Evolutionary conservation across 768 basidiomycete species (phyloP), one percentile per base, ranked within the genome.

Genomic region (Phylloporus arenicola): DNA sequence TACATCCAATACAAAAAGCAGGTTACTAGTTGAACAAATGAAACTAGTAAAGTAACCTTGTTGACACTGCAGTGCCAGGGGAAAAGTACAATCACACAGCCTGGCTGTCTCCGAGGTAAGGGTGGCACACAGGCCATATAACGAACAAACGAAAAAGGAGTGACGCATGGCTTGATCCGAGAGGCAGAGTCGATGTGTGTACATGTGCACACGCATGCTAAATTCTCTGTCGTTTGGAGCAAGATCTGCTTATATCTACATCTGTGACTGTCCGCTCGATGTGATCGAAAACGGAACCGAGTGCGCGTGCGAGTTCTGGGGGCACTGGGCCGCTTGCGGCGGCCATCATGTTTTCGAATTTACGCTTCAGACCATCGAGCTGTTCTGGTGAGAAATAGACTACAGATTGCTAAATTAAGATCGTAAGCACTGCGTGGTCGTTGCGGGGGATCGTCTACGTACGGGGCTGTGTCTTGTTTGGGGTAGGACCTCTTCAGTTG

Each of bases 231-330:
- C 65, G 66, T 47, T 67, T 67, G 22, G 57, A 52, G 7, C 51
- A n/a, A n/a, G n/a, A 39, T 34, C 67, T 48, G 46, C 52, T 53
- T 12, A 61, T 35, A 42, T 67, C 65, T 30, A 64, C 37, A 6
- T 68, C 66, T 9, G 54, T 55, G 24, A 51, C 56, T 19, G 67
- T 65, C 45, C 61, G 63, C 39, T 68, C 66, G 48, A 68, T 68
- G 29, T 68, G 66, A 43, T 69, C 63, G 24, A 68, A 69, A 13
- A 68, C 67, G 12, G 68, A 58, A 10, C 65, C 68, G 10, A 68
- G 56, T 4, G 59, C 61, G n/a, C 61, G 65, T 10, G 66, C 66
- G 17, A 69, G 57, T 0, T 67, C 61, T 7, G 65, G 66, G 14
- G 64, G 37, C 3, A 69, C 63, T 1, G 66, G 65, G 1, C 66